Conservation (phyloP, 371 early-diverging fungal species). For the Fennellomyces sp. region DNA sequence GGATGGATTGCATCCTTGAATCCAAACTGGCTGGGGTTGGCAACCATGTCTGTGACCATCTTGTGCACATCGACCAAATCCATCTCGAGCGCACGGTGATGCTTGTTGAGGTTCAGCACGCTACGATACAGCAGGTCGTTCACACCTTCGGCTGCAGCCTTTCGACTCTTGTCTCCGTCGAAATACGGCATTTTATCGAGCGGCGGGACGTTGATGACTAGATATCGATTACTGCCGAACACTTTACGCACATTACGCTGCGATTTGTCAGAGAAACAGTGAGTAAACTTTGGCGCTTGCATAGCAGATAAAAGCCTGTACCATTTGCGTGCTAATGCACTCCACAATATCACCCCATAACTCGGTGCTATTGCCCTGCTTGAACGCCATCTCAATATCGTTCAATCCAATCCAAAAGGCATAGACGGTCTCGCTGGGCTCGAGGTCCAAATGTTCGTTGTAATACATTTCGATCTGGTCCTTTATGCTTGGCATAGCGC, state of each 20-base stretch:
- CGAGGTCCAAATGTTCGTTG: slow-evolving; percentile 28
- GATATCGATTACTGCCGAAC: slow-evolving; percentile 35
- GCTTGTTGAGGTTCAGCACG: slow-evolving; percentile 29
- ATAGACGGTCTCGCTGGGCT: slow-evolving; percentile 40
- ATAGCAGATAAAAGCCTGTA: slow-evolving; percentile 10
- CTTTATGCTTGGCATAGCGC: slow-evolving; percentile 33
- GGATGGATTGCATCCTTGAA: slow-evolving; percentile 34
- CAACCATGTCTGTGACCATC: slow-evolving; percentile 32
- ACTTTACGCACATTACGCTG: slow-evolving; percentile 40
- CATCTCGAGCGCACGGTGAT: slow-evolving; percentile 29
- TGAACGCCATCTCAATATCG: slow-evolving; percentile 33
- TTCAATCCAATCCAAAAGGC: slow-evolving; percentile 46
- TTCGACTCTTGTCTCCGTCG: slow-evolving; percentile 14
- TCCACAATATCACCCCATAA: slow-evolving; percentile 21
- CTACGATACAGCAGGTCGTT: slow-evolving; percentile 28
- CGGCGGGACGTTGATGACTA: slow-evolving; percentile 40
- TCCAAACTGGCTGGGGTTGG: slow-evolving; percentile 28
- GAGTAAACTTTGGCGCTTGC: background rate
- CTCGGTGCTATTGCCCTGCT: background rate
- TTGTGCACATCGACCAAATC: slow-evolving; percentile 34
- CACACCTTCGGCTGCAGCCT: slow-evolving; percentile 24
- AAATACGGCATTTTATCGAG: slow-evolving; percentile 43
- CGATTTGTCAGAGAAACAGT: too few species aligned
- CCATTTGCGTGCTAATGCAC: slow-evolving; percentile 41
- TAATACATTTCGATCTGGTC: slow-evolving; percentile 53